phyloP scores from a whole-genome alignment of 257 asterid genomes.

The Agastache rugosa region DNA sequence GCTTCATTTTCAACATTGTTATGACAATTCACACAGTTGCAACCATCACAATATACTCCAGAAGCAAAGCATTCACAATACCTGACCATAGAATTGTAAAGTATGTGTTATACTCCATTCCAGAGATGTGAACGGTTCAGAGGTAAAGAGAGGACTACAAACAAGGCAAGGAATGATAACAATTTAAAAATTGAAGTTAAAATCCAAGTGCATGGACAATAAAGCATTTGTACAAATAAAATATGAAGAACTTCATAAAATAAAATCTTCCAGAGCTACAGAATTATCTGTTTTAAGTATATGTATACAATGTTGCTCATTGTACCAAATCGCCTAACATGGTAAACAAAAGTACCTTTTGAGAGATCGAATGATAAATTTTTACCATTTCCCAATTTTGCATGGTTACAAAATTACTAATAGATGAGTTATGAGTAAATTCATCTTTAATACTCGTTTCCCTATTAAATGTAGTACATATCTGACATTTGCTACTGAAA shows the following conservation, averaged over 20 bases:
- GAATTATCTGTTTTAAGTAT: neutral
- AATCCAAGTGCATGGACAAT: neutral
- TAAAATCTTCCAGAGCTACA: neutral
- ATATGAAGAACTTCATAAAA: neutral
- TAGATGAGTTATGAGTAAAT: constrained; percentile 17
- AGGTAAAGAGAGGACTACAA: constrained; percentile 16
- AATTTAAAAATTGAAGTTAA: neutral
- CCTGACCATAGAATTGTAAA: constrained; percentile 54
- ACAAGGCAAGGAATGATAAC: neutral
- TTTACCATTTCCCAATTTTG: neutral
- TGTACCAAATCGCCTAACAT: neutral
- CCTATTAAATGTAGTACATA: neutral
- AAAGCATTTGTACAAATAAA: neutral
- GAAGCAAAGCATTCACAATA: constrained; percentile 99
- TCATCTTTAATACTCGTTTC: neutral
- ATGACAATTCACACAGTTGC: constrained; percentile 90
- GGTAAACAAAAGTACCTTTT: neutral
- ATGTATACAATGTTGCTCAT: neutral
- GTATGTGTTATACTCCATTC: constrained; percentile 21
- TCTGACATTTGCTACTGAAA: constrained; percentile 2
- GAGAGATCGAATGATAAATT: neutral
- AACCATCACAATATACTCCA: constrained; percentile 90
- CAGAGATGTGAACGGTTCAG: constrained; percentile 11
- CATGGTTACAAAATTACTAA: neutral
- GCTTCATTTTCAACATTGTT: constrained; percentile 84